A percentile compares a stretch with the other conserved stretches of the same genome.
Evolutionary conservation across 163 green algal species (phyloP).

Genomic region (Chloromonas sp.): DNA sequence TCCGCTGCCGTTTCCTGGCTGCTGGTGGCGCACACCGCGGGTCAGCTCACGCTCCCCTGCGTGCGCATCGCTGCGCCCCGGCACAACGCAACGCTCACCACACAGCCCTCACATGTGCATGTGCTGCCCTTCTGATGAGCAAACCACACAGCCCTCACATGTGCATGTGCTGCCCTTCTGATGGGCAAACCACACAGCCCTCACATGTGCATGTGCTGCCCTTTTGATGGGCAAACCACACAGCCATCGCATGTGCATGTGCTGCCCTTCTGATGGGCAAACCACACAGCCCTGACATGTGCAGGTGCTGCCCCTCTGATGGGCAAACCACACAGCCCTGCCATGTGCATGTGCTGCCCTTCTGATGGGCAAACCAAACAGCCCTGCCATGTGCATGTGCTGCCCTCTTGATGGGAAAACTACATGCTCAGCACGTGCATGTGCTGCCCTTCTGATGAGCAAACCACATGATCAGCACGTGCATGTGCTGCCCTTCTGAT

Average conservation of each 20-base stretch:
- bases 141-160: conserved; percentile 21
- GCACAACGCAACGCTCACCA: conserved; percentile 26
- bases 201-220: conserved; percentile 26
- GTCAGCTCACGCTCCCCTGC: conserved; percentile 29
- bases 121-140: conserved; percentile 24
- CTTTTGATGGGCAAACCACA: conserved; percentile 19
- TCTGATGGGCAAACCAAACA: too few relatives aligned
- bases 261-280: conserved; percentile 17
- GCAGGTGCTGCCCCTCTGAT: too few relatives aligned
- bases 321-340: too few relatives aligned
- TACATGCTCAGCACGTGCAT: too few relatives aligned
- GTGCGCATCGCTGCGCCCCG: conserved; percentile 25
- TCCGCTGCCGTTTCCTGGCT: conserved; percentile 9
- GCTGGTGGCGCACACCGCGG: conserved; percentile 55
- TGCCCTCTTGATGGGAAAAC: too few relatives aligned
- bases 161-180: conserved; percentile 32
- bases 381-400: too few relatives aligned
- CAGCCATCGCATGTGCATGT: conserved; percentile 27
- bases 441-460: too few relatives aligned
- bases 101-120: conserved; percentile 23
- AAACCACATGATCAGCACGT: too few relatives aligned
- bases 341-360: too few relatives aligned
- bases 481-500: conserved; percentile 24
- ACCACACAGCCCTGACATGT: too few relatives aligned
- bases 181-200: conserved; percentile 18